phyloP scores from a whole-genome alignment of 768 basidiomycete species.

The Podaxis rugospora region DNA sequence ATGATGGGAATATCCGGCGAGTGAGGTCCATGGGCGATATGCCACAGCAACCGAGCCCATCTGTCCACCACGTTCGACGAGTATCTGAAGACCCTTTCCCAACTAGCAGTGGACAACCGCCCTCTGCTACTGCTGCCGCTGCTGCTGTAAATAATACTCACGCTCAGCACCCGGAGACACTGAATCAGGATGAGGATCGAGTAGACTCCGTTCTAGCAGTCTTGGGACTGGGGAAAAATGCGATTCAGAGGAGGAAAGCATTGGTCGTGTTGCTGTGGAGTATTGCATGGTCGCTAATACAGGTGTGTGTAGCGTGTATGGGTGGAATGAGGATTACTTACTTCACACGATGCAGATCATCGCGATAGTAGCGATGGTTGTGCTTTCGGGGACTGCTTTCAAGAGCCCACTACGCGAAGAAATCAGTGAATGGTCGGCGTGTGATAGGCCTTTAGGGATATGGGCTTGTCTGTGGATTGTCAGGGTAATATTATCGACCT shows the following conservation, averaged over 20 bases:
- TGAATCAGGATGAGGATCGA: neutral
- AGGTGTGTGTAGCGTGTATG: conserved; percentile 30
- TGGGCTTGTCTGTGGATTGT: conserved; percentile 68
- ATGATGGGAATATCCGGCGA: conserved; percentile 27
- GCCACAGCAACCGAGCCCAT: conserved; percentile 22
- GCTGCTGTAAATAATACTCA: neutral
- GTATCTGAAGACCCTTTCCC: neutral
- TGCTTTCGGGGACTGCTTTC: conserved; percentile 37
- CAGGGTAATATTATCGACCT: conserved; percentile 43
- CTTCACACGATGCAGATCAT: conserved; percentile 34
- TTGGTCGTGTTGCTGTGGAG: conserved; percentile 50
- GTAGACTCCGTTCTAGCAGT: conserved; percentile 24
- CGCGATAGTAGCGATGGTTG: conserved; percentile 46
- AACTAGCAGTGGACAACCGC: neutral
- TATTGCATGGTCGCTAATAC: conserved; percentile 43
- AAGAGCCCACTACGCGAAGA: conserved; percentile 38
- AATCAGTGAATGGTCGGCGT: conserved; percentile 57
- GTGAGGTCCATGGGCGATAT: conserved; percentile 37
- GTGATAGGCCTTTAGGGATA: conserved; percentile 57
- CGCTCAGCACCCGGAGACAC: conserved; percentile 8
- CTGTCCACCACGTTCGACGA: conserved; percentile 3
- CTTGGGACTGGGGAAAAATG: conserved; percentile 52
- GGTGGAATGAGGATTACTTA: neutral
- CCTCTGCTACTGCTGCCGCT: neutral
- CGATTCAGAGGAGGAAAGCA: conserved; percentile 46